Evolutionary conservation across 2,329 filamentous ascomycete species (phyloP).

Genomic region (Cytospora piceicola): DNA sequence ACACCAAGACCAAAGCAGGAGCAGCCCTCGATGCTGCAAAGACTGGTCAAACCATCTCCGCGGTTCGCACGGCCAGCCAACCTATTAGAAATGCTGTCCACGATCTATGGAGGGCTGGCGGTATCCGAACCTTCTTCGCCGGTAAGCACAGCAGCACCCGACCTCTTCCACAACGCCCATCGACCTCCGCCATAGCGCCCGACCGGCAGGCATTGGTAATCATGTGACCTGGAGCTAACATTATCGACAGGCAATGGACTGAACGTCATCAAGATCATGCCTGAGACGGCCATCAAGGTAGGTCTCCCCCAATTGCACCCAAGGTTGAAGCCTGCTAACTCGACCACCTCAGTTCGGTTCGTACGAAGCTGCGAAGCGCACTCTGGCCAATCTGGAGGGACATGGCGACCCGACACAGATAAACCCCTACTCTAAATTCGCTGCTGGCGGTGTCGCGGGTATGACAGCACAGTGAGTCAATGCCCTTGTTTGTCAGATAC

Average conservation of each 20-base stretch:
- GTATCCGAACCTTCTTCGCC: conserved; percentile 87
- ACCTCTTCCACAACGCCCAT: neutral
- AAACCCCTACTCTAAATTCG: conserved; percentile 83
- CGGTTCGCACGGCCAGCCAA: conserved; percentile 66
- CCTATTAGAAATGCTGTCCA: conserved; percentile 75
- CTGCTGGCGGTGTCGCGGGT: conserved; percentile 87
- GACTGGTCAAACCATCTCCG: conserved; percentile 67
- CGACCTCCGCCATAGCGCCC: neutral
- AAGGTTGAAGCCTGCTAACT: neutral
- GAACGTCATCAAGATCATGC: conserved; percentile 98
- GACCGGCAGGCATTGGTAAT: neutral
- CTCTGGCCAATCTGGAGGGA: conserved; percentile 84
- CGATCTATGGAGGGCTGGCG: conserved; percentile 84
- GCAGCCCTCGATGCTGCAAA: conserved; percentile 69
- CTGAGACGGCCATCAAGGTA: conserved; percentile 91
- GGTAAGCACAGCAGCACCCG: conserved; percentile 61
- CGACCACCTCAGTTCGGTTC: conserved; percentile 71
- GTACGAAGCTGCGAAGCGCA: conserved; percentile 92
- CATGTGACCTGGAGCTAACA: conserved; percentile 13
- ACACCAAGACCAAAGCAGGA: conserved; percentile 67
- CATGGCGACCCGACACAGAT: conserved; percentile 81
- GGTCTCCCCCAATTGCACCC: conserved; percentile 8
- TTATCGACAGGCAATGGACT: conserved; percentile 79
- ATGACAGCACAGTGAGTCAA: conserved; percentile 83
- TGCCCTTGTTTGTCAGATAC: neutral